Base-by-base conservation (phyloP, 768 basidiomycete species). In the Auricularia sp. region DNA sequence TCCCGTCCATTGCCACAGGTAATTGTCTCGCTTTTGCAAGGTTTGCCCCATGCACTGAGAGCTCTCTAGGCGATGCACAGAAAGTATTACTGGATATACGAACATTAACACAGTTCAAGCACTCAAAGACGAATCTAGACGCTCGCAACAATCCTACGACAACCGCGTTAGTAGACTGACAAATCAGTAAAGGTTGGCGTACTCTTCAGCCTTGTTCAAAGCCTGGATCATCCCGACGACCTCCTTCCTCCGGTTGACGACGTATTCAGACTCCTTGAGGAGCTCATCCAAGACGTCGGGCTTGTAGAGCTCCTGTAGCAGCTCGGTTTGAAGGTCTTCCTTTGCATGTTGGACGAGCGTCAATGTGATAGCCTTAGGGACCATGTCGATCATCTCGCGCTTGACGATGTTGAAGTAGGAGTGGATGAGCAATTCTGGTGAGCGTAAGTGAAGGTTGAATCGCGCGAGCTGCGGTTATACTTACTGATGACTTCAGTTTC, bases 371-470 rank as follows among this genome's bases (percentile, higher is more conserved):
- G 92, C 92, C 76, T 99, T 99, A 7, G 96, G 96, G 33, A 98
- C 92, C 94, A 97, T 97, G 77, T 98, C 96, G 71, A 98, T 98
- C 91, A 98, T 94, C 77, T 98, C 96, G 65, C 95, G 89, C 79
- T 99, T 98, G 64, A 98, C 93, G 69, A 98, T 94, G 78, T 97
- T 94, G 82, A 90, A 98, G 77, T 98, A 98, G 3, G 94, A 97
- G 74, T 90, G 84, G 70, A 98, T 98, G 72, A 99, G 86, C 59
- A 98, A 83, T 77, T 99, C 94, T 95, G 72, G 36, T 47, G 47
- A 8, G 18, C 54, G 11, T n/a, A 8, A 54, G 54, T 8, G 3
- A n/a, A 18, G 54, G 1, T 54, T 3, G 6, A n/a, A 54, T 18
- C 8, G 54, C 54, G 29, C n/a, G 7, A 18, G 11, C 1, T n/a